Evolutionary conservation across 116 monocot genomes (phyloP).

Genomic region (Papilionanthe hybrid): DNA sequence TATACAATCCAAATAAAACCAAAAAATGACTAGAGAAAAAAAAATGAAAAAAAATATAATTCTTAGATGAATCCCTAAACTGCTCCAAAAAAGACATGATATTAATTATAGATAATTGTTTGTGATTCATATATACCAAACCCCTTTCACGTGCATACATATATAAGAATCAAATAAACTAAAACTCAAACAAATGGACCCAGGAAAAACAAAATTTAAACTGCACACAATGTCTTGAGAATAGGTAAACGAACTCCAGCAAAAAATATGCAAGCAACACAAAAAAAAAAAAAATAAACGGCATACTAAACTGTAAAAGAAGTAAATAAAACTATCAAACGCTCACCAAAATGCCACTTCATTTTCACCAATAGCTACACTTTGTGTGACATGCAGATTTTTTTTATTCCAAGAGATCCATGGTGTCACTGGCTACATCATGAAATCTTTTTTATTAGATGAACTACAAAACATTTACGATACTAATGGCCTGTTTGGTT

Average conservation of each 20-base stretch:
- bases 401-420: neutral
- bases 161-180: neutral
- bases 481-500: no score
- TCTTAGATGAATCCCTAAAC: no score
- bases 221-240: neutral
- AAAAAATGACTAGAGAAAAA: no score
- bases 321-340: neutral
- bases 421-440: no score
- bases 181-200: neutral
- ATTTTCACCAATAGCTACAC: neutral
- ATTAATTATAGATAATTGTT: neutral
- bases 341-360: neutral
- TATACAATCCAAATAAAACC: no score
- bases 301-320: neutral
- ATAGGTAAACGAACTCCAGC: neutral
- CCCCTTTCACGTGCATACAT: neutral
- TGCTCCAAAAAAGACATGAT: no score
- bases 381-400: neutral
- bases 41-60: no score
- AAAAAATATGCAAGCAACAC: neutral
- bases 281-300: neutral
- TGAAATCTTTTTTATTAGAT: no score
- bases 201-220: neutral
- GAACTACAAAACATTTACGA: no score
- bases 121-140: neutral